phyloP scores from a whole-genome alignment of 306 rosid genomes.

The Parietaria judaica region DNA sequence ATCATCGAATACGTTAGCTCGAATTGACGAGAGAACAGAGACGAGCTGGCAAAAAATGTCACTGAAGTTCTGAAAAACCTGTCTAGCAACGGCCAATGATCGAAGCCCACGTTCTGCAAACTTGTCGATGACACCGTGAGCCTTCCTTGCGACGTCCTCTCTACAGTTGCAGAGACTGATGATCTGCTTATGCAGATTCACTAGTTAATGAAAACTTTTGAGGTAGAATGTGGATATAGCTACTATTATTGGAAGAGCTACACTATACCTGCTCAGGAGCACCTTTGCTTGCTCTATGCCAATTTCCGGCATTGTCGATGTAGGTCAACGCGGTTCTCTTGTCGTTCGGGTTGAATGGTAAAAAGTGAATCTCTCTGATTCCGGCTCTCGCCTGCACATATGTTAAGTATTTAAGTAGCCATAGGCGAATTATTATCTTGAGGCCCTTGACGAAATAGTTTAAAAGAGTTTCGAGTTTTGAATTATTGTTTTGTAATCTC shows the following conservation, averaged over 20 bases:
- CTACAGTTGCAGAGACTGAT: slow-evolving; percentile 65
- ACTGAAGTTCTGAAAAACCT: slow-evolving; percentile 47
- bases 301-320: slow-evolving; percentile 62
- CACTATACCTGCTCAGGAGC: slow-evolving; percentile 90
- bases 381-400: slow-evolving; percentile 80
- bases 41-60: background rate
- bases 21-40: background rate
- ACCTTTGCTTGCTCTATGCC: slow-evolving; percentile 99
- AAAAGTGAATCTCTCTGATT: slow-evolving; percentile 73
- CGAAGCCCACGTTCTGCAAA: slow-evolving; percentile 98
- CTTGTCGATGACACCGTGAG: slow-evolving; percentile 62
- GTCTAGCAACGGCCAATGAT: slow-evolving; percentile 88
- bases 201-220: slow-evolving; percentile 1
- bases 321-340: slow-evolving; percentile 99
- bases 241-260: background rate
- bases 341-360: slow-evolving; percentile 94
- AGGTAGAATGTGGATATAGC: background rate
- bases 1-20: background rate
- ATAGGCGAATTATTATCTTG: no score
- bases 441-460: background rate
- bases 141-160: slow-evolving; percentile 77
- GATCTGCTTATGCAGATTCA: slow-evolving; percentile 41
- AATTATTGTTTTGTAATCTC: no score
- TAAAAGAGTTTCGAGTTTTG: no score
- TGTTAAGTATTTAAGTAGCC: no score